These are phyloP conservation scores for Xylariaceae sp. DNA, from an alignment of 2,329 filamentous ascomycete species.

Conservation along the genomic window DNA sequence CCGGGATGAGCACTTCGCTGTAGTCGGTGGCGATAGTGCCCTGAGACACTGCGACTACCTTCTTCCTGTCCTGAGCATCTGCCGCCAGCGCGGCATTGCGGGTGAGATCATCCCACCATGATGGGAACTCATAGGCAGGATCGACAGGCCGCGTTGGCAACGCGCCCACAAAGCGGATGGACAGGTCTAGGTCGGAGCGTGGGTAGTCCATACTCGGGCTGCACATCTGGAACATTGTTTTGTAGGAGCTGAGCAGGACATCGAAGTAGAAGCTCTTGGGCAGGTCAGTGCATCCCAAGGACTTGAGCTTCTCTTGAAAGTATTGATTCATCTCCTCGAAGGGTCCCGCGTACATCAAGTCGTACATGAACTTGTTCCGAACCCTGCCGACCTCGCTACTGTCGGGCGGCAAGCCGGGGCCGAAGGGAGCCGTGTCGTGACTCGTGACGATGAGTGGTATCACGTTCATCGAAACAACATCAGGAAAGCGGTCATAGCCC, in stretches of 20 bases:
- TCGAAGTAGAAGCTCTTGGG: conserved; percentile 19
- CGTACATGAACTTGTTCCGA: conserved; percentile 27
- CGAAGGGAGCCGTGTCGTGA: conserved; percentile 35
- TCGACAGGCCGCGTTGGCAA: conserved; percentile 30
- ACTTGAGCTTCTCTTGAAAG: conserved; percentile 1
- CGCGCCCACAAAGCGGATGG: conserved; percentile 40
- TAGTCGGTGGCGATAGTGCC: conserved; percentile 39
- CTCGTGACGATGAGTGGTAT: conserved; percentile 33
- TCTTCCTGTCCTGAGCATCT: conserved; percentile 22
- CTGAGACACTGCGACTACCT: conserved; percentile 42
- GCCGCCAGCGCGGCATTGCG: conserved; percentile 18
- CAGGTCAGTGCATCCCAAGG: conserved; percentile 6
- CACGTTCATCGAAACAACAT: conserved; percentile 35
- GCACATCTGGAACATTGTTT: conserved; percentile 33
- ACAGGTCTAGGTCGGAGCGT: conserved; percentile 30
- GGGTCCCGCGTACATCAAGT: conserved; percentile 10
- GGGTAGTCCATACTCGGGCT: conserved; percentile 31
- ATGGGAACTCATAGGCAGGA: conserved; percentile 29
- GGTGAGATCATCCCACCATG: conserved; percentile 42
- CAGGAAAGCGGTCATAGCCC: conserved; percentile 32
- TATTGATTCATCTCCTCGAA: not conserved
- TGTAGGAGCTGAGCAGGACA: conserved; percentile 24
- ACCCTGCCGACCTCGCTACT: conserved; percentile 30
- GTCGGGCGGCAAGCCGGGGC: conserved; percentile 34
- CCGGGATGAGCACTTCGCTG: conserved; percentile 39